These are phyloP conservation scores for Persicaria tinctoria DNA, from an alignment of 148 eudicot species.

Conservation along the genomic window DNA sequence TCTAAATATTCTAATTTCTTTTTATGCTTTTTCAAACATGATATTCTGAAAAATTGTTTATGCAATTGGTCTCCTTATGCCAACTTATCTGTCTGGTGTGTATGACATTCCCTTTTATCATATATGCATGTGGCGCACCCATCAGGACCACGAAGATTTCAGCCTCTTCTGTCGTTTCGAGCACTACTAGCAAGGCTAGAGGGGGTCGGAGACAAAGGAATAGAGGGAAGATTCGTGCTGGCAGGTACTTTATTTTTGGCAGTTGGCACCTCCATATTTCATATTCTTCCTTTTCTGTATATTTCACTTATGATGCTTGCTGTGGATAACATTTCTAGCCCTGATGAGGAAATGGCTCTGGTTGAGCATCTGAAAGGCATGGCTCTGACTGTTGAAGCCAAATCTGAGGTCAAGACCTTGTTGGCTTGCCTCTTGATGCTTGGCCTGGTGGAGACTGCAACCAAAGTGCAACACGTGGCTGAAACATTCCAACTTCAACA, in stretches of 20 bases:
- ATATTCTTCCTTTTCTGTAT: neutral
- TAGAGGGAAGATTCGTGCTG: conserved; percentile 95
- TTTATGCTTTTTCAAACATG: too few relatives aligned
- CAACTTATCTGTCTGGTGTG: neutral
- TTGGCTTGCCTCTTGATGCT: conserved; percentile 67
- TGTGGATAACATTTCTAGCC: conserved; percentile 33
- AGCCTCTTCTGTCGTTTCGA: conserved; percentile 57
- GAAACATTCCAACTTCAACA: conserved; percentile 74
- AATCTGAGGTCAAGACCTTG: conserved; percentile 65
- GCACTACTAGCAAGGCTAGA: conserved; percentile 59
- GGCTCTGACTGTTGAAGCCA: conserved; percentile 60
- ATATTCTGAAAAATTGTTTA: too few relatives aligned
- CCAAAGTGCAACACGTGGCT: conserved; percentile 54
- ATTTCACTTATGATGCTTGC: conserved; percentile 10
- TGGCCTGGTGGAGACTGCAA: conserved; percentile 66
- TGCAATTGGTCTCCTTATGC: too few relatives aligned
- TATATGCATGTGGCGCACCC: neutral
- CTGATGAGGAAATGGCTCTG: conserved; percentile 88
- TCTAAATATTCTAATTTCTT: neutral
- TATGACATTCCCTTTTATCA: neutral
- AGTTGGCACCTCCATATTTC: neutral
- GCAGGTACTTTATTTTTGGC: conserved; percentile 50
- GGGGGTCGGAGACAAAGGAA: conserved; percentile 56
- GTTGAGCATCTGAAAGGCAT: conserved; percentile 91
- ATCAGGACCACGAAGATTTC: conserved; percentile 68